A percentile compares a stretch with the other conserved stretches of the same genome.
Evolutionary conservation across 2,329 filamentous ascomycete genomes (phyloP).

Genomic region (Ophiostoma triangulosporum): DNA sequence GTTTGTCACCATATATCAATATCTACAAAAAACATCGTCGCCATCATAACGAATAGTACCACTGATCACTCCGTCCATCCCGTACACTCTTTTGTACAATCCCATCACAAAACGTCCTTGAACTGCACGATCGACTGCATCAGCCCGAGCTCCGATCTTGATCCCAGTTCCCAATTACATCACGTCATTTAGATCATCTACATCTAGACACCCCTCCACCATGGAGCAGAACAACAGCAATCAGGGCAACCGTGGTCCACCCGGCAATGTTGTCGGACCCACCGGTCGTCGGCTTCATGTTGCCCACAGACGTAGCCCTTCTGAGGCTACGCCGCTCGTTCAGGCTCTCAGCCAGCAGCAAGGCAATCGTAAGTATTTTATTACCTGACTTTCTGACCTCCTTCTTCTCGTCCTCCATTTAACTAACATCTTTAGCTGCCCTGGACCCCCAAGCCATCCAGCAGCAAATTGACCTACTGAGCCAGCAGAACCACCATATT

Average conservation of each 20-base stretch:
- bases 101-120: neutral
- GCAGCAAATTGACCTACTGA: slow-evolving; percentile 93
- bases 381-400: neutral
- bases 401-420: neutral
- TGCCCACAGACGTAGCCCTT: slow-evolving; percentile 90
- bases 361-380: neutral
- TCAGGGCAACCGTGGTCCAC: slow-evolving; percentile 18
- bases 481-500: slow-evolving; percentile 95
- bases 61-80: neutral
- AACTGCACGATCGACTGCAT: neutral
- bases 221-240: slow-evolving; percentile 1
- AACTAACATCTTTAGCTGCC: slow-evolving; percentile 22
- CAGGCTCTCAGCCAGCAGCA: slow-evolving; percentile 48
- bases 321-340: slow-evolving; percentile 93
- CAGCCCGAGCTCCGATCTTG: neutral
- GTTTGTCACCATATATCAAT: neutral
- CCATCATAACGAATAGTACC: neutral
- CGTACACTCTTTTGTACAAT: neutral
- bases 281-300: slow-evolving; percentile 87
- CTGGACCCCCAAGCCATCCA: slow-evolving; percentile 97
- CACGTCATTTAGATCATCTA: neutral
- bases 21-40: neutral
- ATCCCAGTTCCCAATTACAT: neutral
- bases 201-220: neutral
- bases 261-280: slow-evolving; percentile 48